These are phyloP conservation scores for Pseudogymnoascus sp. DNA, from an alignment of 2,329 filamentous ascomycete genomes.

Conservation along the genomic window DNA sequence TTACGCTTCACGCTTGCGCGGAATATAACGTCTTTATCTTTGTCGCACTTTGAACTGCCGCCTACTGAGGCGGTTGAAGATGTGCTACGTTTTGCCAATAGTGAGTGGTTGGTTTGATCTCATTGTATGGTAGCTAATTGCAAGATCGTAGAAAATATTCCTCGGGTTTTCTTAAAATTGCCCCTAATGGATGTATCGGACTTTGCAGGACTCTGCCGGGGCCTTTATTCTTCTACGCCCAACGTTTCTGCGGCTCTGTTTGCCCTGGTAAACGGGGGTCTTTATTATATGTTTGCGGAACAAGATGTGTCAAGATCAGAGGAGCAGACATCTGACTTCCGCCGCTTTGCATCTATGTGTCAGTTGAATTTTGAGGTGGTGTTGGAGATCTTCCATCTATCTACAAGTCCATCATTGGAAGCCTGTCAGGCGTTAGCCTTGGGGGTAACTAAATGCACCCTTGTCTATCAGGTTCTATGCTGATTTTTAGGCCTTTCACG, in stretches of 20 bases:
- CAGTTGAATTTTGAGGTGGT: background rate
- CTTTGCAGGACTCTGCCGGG: background rate
- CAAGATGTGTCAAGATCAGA: background rate
- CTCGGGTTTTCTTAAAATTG: background rate
- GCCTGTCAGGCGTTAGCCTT: background rate
- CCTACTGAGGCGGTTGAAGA: constrained; percentile 14
- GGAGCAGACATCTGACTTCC: background rate
- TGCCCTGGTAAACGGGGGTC: constrained; percentile 13
- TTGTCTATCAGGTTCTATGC: background rate
- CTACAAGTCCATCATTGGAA: background rate
- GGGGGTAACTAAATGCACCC: background rate
- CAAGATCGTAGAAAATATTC: background rate
- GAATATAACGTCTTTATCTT: background rate
- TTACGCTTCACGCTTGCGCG: background rate
- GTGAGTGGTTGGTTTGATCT: constrained; percentile 1
- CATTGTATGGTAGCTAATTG: background rate
- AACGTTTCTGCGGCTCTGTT: constrained; percentile 9
- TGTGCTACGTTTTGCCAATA: constrained; percentile 10
- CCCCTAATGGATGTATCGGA: background rate
- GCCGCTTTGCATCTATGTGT: background rate
- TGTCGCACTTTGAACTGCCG: constrained; percentile 12
- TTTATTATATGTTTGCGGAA: constrained; percentile 12
- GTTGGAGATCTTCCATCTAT: background rate
- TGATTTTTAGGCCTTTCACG: background rate
- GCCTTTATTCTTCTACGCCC: background rate